Evolutionary conservation across 768 basidiomycete genomes (phyloP), one percentile per base, ranked within the genome.

Genomic region (Leccinum uliginosum): DNA sequence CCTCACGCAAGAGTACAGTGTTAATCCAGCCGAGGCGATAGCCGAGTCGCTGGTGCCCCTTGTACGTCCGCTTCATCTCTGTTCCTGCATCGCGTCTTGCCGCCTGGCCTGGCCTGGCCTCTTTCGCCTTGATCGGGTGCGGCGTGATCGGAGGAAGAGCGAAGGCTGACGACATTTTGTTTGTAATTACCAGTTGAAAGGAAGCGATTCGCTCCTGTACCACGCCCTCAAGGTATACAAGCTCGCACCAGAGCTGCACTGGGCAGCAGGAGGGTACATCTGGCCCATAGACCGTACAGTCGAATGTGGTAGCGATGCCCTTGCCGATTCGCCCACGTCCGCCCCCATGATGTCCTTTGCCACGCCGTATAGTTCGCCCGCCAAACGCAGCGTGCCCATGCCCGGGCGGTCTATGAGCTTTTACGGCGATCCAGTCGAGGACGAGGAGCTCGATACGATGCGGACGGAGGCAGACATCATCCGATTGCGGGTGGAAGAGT

Each of bases 231-330:
- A 87, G 69, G 70, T 86, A 38, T 89, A 84, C 76, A 90, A 90
- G 58, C 82, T 92, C 47, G 70, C 74, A 1, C 87, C 88, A 0
- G 87, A 87, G 58, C 78, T 92, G 1, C 87, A 87, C 57, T 92
- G 88, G 86, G 83, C 85, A 17, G 90, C 91, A 30, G 89, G 89
- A 2, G 89, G 89, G 19, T 91, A 87, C 68, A 77, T 92, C 59
- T 92, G 91, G 90, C 84, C 89, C 0, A 76, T 82, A 24, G 86
- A 88, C 63, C 81, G 82, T 51, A 79, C 81, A 0, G 85, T 91
- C 19, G 87, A 91, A 64, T 79, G 81, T 54, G 77, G 77, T 38
- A 75, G 74, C 51, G 82, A 84, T 38, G 71, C 76, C 55, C 59
- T 62, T 3, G 11, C 47, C 8, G 71, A 74, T 3, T 63, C 65